phyloP scores from a whole-genome alignment of 2,329 filamentous ascomycete genomes.

The Ophidiomyces ophidiicola region DNA sequence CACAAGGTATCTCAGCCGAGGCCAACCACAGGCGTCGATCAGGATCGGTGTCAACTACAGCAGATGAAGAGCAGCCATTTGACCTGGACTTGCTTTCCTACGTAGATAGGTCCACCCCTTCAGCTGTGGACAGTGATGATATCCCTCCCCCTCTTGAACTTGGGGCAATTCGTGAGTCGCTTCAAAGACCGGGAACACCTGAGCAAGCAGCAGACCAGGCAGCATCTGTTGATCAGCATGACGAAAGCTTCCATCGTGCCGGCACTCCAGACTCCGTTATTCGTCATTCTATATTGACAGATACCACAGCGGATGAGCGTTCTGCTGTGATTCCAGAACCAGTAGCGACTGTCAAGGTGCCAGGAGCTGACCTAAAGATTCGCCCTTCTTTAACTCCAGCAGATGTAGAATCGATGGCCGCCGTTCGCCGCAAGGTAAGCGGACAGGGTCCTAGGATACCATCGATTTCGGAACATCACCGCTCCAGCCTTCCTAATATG shows the following conservation, averaged over 20 bases:
- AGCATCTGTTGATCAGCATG: constrained; percentile 41
- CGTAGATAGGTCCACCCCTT: constrained; percentile 37
- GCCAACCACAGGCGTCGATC: constrained; percentile 26
- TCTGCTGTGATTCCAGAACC: constrained; percentile 57
- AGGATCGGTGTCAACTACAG: constrained; percentile 36
- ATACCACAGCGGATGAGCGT: constrained; percentile 26
- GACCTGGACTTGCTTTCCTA: constrained; percentile 44
- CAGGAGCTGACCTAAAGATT: constrained; percentile 77
- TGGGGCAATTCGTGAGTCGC: constrained; percentile 27
- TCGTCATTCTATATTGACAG: constrained; percentile 53
- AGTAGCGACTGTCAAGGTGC: constrained; percentile 77
- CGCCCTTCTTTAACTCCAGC: constrained; percentile 76
- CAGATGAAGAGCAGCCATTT: constrained; percentile 29
- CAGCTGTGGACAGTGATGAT: constrained; percentile 17
- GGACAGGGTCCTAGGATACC: constrained; percentile 45
- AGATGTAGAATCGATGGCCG: constrained; percentile 73
- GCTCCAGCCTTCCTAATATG: not conserved
- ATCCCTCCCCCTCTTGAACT: constrained; percentile 22
- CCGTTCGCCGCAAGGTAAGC: constrained; percentile 73
- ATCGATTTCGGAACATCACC: constrained; percentile 5
- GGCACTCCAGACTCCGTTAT: constrained; percentile 84
- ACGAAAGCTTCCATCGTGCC: constrained; percentile 45
- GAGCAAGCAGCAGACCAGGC: constrained; percentile 52
- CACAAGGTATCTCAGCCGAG: constrained; percentile 17
- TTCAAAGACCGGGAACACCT: constrained; percentile 32